phyloP scores from a whole-genome alignment of 1,284 basidiomycete genomes.

The Pseudozyma flocculosa region DNA sequence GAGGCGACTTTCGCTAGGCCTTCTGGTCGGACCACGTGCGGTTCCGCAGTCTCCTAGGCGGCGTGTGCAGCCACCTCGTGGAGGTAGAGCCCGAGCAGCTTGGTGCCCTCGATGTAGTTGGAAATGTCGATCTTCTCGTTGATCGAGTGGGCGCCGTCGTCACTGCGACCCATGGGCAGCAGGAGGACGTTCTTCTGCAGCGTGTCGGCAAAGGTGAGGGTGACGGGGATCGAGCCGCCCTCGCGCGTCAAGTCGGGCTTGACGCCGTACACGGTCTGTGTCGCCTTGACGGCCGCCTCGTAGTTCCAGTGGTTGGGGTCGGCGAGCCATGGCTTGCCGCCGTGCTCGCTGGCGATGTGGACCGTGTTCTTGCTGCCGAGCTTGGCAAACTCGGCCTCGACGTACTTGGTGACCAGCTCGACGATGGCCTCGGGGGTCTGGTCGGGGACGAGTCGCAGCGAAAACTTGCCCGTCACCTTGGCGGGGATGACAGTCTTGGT shows the following conservation, averaged over 20 bases:
- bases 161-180: slow-evolving; percentile 75
- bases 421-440: slow-evolving; percentile 66
- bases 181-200: slow-evolving; percentile 68
- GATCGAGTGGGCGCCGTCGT: slow-evolving; percentile 86
- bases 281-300: slow-evolving; percentile 83
- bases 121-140: slow-evolving; percentile 93
- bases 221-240: slow-evolving; percentile 94
- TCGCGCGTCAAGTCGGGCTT: slow-evolving; percentile 87
- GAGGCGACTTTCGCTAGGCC: too few relatives aligned
- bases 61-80: slow-evolving; percentile 68
- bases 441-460: slow-evolving; percentile 71
- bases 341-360: slow-evolving; percentile 42
- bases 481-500: slow-evolving; percentile 93
- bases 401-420: slow-evolving; percentile 48
- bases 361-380: slow-evolving; percentile 56
- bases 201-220: slow-evolving; percentile 85
- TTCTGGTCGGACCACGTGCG: too few relatives aligned
- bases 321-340: slow-evolving; percentile 56
- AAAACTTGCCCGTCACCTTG: slow-evolving; percentile 70
- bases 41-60: too few relatives aligned
- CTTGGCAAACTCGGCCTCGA: slow-evolving; percentile 52
- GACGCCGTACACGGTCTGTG: slow-evolving; percentile 75
- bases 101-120: slow-evolving; percentile 79
- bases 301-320: slow-evolving; percentile 82
- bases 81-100: slow-evolving; percentile 76